Base-by-base conservation (phyloP, 2,329 filamentous ascomycete genomes). In the Chaetoscypha palmicola region DNA sequence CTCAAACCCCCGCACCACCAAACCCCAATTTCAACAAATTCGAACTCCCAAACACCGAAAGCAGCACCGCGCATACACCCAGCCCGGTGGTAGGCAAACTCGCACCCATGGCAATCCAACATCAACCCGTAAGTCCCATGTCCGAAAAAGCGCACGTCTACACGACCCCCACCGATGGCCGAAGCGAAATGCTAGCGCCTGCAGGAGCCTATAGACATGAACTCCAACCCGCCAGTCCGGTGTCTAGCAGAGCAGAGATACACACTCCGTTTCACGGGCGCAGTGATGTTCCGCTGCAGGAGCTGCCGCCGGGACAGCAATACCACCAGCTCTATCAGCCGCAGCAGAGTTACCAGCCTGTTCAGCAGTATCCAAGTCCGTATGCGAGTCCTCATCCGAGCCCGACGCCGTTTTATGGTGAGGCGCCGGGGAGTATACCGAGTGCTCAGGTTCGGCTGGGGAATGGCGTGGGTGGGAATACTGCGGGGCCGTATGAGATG, bases 281-380 rank as follows among this genome's bases (percentile, higher is more conserved):
- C 3, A 21, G 19, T 9, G 33, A 17, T 24, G 16, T 32, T 10
- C 41, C 34, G 5, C 24, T 44, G 7, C 34, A 44, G 5, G 41
- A 44, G 20, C 33, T 44, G n/a, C 41, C 41, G n/a, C 41, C 17
- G 17, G 19, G 14, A 23, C 41, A 44, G 14, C 34, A 38, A 10
- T 38, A 43, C 8, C 37, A 39, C 26, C 36, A 39, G 19, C 19
- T 14, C 26, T 44, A 4, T 14, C 12, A 14, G 45, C 31, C n/a
- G 19, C 32, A 34, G 38, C 41, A 22, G 50, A 50, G 23, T 48
- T 57, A 12, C 43, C 50, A 34, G 52, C 35, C 31, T 52, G 50
- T 12, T 50, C 42, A 20, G 48, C 54, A 11, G 48, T 52, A 33
- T 41, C 48, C 0, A 46, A 34, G 43, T 45, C 53, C 50, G 45